Base-by-base conservation (phyloP, 2,329 filamentous ascomycete genomes). In the Colletotrichum plurivorum region DNA sequence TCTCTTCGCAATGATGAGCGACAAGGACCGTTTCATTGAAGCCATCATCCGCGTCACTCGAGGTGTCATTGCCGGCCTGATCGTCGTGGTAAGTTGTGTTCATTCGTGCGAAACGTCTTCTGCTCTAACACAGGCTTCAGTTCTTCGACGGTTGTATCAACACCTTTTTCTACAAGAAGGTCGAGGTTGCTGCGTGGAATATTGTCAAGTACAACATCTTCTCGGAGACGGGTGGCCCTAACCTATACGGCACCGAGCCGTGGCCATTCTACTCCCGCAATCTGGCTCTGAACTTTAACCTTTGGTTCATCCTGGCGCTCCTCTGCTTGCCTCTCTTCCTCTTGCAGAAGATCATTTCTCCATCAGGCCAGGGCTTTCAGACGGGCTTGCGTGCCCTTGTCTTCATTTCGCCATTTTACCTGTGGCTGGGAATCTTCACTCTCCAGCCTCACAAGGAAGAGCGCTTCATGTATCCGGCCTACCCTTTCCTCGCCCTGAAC, bases 241-340 rank as follows among this genome's bases (percentile, higher is more conserved):
- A 97, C 63, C 93, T 99, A 43, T 99, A 98, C 76, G 96, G 96
- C 52, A 97, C 94, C 1, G 96, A 99, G 80, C 94, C 95, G 1
- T 98, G 95, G 96, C 92, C 95, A 61, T 99, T 98, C 78, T 99
- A 99, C 80, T 86, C 97, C 74, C 93, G 93, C 74, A 99, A 99
- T 75, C 83, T 99, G 51, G 83, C 92, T 16, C 86, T 99, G 67
- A 99, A 99, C 83, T 99, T 98, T 85, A 97, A 98, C 77, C 81
- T 97, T 54, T 98, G 95, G 94, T 95, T 98, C 74, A 77, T 94
- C 12, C 85, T 98, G 13, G 95, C 95, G 0, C 79, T 97, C 54
- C 77, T 89, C 5, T 89, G 93, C 1, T 82, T 94, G 16, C 95
- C 95, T 0, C 82, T 98, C 1, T 91, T 97, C 72, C 73, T 93